Evolutionary conservation across 2,329 filamentous ascomycete genomes (phyloP), one percentile per base, ranked within the genome.

Genomic region (Calonectria honghensis): DNA sequence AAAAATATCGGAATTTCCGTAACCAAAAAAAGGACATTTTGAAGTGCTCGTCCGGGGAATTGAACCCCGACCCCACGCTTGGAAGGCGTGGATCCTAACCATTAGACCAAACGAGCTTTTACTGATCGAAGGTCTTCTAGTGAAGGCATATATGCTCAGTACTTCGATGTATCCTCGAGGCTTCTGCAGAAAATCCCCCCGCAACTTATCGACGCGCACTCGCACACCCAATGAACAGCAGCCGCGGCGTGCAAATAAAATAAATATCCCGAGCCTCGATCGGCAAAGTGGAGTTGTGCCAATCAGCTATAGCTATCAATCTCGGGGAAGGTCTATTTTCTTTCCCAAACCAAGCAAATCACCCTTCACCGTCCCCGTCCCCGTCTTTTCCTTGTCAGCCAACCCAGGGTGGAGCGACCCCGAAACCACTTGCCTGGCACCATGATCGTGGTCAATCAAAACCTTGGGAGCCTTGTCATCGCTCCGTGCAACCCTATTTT

Each of bases 61-160:
- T 48, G 45, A 48, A 48, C 45, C 45, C 45, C 45, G 45, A 48
- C 45, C 45, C 45, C 45, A 48, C 45, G 45, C 45, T 48, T 48
- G 45, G 45, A 48, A 48, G 45, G 45, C 45, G 45, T 48, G 45
- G 45, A 48, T 48, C 45, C 45, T 48, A 48, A 48, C 45, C 45
- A 48, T 48, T 48, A 48, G 45, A 48, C 45, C 45, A 48, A 48
- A 48, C n/a, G 45, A 48, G 45, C 45, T 48, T 48, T 10, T 48
- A 20, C 41, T 18, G 14, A 7, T 2, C 14, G 14, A 14, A 3
- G 2, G 39, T 7, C 4, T 20, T 6, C 9, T 45, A 9, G 6
- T 18, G 18, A 48, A 48, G 10, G 9, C 5, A 48, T 24, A 48
- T 13, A 13, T 48, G 6, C 20, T 4, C 11, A 24, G 45, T 6